Evolutionary conservation across 768 basidiomycete genomes (phyloP).

Genomic region (Trametes coccinea): DNA sequence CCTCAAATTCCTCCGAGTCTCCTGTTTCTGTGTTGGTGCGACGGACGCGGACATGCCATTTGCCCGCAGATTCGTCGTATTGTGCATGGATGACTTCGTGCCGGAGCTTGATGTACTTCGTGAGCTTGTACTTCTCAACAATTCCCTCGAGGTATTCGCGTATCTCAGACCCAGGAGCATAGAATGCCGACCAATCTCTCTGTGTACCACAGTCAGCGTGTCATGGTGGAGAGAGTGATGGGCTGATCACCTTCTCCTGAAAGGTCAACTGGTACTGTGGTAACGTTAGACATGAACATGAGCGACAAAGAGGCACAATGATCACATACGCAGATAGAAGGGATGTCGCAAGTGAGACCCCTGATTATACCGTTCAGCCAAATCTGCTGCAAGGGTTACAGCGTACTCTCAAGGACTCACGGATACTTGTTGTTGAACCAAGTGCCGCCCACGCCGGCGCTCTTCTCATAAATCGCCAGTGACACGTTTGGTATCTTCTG

Average conservation of each 20-base stretch:
- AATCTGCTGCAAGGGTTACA: not conserved
- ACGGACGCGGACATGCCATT: conserved; percentile 57
- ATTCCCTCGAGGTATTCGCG: conserved; percentile 51
- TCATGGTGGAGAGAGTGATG: conserved; percentile 1
- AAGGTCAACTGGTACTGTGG: conserved; percentile 60
- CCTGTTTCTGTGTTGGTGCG: not conserved
- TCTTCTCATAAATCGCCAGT: conserved; percentile 46
- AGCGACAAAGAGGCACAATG: not conserved
- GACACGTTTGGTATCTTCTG: conserved; percentile 46
- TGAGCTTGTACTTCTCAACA: conserved; percentile 57
- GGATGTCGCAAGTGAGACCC: conserved; percentile 64
- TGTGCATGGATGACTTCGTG: conserved; percentile 54
- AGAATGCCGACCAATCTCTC: conserved; percentile 63
- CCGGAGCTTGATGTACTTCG: conserved; percentile 51
- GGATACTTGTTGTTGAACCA: conserved; percentile 60
- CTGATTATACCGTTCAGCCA: conserved; percentile 19
- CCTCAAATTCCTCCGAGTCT: conserved; percentile 42
- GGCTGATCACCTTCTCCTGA: conserved; percentile 43
- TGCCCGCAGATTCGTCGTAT: conserved; percentile 50
- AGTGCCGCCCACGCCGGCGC: conserved; percentile 49
- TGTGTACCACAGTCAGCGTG: conserved; percentile 25
- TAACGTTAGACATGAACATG: not conserved
- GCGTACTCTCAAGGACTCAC: not conserved
- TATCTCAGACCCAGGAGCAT: conserved; percentile 61
- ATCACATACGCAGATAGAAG: conserved; percentile 50